Base-by-base conservation (phyloP, 192 early-diverging fungal genomes). In the Kappamyces sp. region DNA sequence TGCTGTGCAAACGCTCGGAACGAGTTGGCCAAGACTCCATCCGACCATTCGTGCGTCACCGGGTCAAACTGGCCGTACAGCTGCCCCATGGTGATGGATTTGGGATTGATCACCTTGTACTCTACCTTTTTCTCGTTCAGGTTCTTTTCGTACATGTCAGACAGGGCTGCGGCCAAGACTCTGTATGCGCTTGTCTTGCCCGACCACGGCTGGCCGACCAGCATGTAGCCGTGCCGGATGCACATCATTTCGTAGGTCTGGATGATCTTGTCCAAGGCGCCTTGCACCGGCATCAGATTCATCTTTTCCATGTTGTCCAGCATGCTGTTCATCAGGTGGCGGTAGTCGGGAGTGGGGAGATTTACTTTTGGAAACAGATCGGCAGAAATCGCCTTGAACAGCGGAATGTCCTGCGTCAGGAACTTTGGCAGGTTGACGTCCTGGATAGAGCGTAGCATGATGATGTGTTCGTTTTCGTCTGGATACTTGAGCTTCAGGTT, bases 161-260 rank as follows among this genome's bases (percentile, higher is more conserved):
- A 63, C 49, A 82, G 46, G 8, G 79, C 82, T 15, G 67, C 75
- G 32, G 74, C 79, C 8, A 84, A 50, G 31, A 77, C 76, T 9
- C 74, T 55, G 61, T 83, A 83, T 2, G 80, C 80, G 3, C 71
- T 75, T 23, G 80, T 83, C 55, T 83, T 83, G 31, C 80, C 80
- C 4, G 74, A 76, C 80, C 72, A 80, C 15, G 75, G 80, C 54
- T 66, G 65, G 1, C 80, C 80, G 31, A 83, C 80, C 48, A 83
- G 67, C 80, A 83, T 83, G 61, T 80, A 79, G 39, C 80, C 80
- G 55, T 83, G 80, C 33, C 80, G 66, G 55, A 83, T 80, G 63
- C 79, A 78, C 76, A 82, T 83, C 74, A 80, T 83, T 61, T 83
- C 80, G 47, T 83, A 83, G 2, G 75, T 75, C 55, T 83, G 80